Conservation (phyloP, 768 basidiomycete genomes). For the Trametes coccinea region DNA sequence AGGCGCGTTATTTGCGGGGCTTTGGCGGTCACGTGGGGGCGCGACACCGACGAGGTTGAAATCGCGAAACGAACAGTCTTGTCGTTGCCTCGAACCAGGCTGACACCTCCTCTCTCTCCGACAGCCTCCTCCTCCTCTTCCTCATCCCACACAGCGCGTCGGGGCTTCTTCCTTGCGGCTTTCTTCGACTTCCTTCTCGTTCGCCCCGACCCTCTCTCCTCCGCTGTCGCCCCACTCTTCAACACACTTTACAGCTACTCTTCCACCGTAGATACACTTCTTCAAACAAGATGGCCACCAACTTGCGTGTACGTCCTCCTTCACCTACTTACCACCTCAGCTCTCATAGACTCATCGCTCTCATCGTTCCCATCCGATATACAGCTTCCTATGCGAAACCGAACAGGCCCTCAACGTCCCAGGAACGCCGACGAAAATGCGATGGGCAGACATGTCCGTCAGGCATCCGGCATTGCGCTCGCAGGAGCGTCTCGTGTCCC, state of each 20-base stretch:
- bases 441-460: slow-evolving; percentile 63
- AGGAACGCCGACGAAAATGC: slow-evolving; percentile 81
- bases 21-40: slow-evolving; percentile 39
- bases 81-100: slow-evolving; percentile 35
- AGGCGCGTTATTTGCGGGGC: slow-evolving; percentile 33
- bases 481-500: slow-evolving; percentile 50
- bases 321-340: slow-evolving; percentile 7
- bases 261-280: slow-evolving; percentile 20
- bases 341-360: background rate
- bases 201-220: slow-evolving; percentile 19
- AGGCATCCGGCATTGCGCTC: slow-evolving; percentile 50
- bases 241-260: slow-evolving; percentile 20
- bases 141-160: slow-evolving; percentile 31
- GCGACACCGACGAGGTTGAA: slow-evolving; percentile 32
- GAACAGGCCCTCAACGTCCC: slow-evolving; percentile 60
- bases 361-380: slow-evolving; percentile 4
- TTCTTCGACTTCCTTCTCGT: slow-evolving; percentile 33
- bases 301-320: slow-evolving; percentile 53
- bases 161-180: slow-evolving; percentile 31
- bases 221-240: slow-evolving; percentile 26
- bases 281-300: slow-evolving; percentile 52
- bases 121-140: slow-evolving; percentile 22
- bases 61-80: slow-evolving; percentile 31
- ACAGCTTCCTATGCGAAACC: slow-evolving; percentile 67
- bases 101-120: slow-evolving; percentile 34